These are phyloP conservation scores for Panicum miliaceum DNA, from an alignment of 176 grass and related monocot genomes.

Conservation along the genomic window DNA sequence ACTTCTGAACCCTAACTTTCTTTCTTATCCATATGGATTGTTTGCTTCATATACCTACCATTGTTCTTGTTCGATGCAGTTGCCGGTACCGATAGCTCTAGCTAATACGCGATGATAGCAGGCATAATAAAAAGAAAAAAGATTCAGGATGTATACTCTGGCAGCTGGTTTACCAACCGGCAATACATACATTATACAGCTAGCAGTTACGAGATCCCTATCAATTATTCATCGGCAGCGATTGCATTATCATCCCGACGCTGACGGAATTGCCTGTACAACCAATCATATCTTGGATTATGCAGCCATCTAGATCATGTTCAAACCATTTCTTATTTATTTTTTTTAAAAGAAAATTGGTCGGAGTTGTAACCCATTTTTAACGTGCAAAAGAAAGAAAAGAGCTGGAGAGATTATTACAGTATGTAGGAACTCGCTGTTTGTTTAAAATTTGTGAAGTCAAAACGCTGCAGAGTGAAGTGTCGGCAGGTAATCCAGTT, in stretches of 20 bases:
- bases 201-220: conserved; percentile 53
- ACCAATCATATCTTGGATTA: conserved; percentile 10
- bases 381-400: neutral
- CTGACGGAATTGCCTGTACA: neutral
- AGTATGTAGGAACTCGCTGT: neutral
- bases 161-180: conserved; percentile 44
- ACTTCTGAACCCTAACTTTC: neutral
- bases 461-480: conserved; percentile 24
- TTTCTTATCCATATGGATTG: conserved; percentile 26
- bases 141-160: conserved; percentile 6
- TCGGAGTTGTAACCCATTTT: neutral
- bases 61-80: neutral
- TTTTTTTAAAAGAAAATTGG: no score
- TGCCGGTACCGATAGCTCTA: conserved; percentile 15
- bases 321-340: neutral
- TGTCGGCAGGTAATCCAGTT: conserved; percentile 23
- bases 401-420: neutral
- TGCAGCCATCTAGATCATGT: neutral
- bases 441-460: neutral
- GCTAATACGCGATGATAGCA: neutral
- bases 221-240: conserved; percentile 39
- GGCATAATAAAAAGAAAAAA: neutral
- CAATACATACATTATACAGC: conserved; percentile 46
- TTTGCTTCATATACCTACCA: neutral
- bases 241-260: conserved; percentile 39